These are phyloP conservation scores for Haematococcus sp. DNA, from an alignment of 139 green algal genomes.

Conservation along the genomic window DNA sequence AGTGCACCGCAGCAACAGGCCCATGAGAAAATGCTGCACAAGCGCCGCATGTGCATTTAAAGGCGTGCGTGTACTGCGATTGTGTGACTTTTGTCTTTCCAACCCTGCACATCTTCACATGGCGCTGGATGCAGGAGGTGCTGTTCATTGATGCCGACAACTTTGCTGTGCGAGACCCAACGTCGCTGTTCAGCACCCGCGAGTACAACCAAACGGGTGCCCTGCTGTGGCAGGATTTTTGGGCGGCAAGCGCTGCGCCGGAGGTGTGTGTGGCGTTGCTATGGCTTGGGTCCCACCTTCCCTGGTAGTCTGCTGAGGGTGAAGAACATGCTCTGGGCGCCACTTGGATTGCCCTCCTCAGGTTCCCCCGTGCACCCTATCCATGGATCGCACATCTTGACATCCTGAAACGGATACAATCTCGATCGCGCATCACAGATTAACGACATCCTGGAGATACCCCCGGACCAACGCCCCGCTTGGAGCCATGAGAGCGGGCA, in stretches of 20 bases:
- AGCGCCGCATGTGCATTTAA: background rate
- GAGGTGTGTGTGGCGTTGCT: slow-evolving; percentile 30
- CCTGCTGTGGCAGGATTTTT: slow-evolving; percentile 70
- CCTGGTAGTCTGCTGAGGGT: background rate
- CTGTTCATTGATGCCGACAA: slow-evolving; percentile 70
- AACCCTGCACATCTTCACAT: background rate
- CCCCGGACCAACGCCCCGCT: too few species aligned
- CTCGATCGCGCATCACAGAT: background rate
- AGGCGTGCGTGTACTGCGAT: background rate
- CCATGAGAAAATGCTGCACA: background rate
- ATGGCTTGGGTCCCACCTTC: too few species aligned
- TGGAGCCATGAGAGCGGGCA: slow-evolving; percentile 54
- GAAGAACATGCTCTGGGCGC: background rate
- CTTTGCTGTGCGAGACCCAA: slow-evolving; percentile 44
- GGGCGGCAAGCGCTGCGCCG: slow-evolving; percentile 37
- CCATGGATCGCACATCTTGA: too few species aligned
- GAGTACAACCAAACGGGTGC: slow-evolving; percentile 45
- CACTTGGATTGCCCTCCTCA: background rate
- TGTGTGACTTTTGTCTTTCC: background rate
- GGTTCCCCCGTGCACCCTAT: too few species aligned
- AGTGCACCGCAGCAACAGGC: background rate
- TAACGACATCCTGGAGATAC: background rate
- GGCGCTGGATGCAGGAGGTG: slow-evolving; percentile 33
- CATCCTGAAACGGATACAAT: too few species aligned
- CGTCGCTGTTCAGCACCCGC: slow-evolving; percentile 33